These are phyloP conservation scores for Magnolia officinalis DNA, from an alignment of 164 flowering plant species.

Conservation along the genomic window DNA sequence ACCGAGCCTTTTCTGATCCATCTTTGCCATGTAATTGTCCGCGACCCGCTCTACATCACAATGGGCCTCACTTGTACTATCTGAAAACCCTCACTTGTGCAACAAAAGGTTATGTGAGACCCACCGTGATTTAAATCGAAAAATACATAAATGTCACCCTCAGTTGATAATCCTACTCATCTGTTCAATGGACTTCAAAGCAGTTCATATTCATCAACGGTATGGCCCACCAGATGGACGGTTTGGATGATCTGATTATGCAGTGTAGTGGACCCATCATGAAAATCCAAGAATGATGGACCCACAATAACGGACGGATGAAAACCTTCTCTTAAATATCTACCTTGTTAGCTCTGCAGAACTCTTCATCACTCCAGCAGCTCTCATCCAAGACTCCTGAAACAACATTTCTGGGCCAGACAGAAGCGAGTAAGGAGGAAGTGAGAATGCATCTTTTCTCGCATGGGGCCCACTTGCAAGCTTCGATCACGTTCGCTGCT, in stretches of 20 bases:
- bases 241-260: not conserved
- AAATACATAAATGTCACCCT: too few relatives aligned
- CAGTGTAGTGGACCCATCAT: not conserved
- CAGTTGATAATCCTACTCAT: too few relatives aligned
- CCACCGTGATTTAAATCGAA: too few relatives aligned
- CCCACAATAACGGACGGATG: too few relatives aligned
- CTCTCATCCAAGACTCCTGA: constrained; percentile 21
- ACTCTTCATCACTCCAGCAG: constrained; percentile 37
- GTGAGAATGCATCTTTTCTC: constrained; percentile 42
- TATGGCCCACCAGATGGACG: not conserved
- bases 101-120: too few relatives aligned
- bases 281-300: not conserved
- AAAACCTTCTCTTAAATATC: not conserved
- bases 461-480: constrained; percentile 33
- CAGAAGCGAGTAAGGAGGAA: constrained; percentile 36
- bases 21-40: too few relatives aligned
- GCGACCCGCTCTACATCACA: too few relatives aligned
- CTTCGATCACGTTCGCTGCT: constrained; percentile 40
- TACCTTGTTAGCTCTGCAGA: constrained; percentile 44
- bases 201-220: too few relatives aligned
- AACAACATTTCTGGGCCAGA: constrained; percentile 22
- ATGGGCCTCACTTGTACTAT: too few relatives aligned
- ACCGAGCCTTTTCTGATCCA: too few relatives aligned
- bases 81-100: too few relatives aligned
- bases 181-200: too few relatives aligned